Evolutionary conservation across 345 rosid species (phyloP), one percentile per base, ranked within the genome.

Genomic region (Melastoma malabathricum): DNA sequence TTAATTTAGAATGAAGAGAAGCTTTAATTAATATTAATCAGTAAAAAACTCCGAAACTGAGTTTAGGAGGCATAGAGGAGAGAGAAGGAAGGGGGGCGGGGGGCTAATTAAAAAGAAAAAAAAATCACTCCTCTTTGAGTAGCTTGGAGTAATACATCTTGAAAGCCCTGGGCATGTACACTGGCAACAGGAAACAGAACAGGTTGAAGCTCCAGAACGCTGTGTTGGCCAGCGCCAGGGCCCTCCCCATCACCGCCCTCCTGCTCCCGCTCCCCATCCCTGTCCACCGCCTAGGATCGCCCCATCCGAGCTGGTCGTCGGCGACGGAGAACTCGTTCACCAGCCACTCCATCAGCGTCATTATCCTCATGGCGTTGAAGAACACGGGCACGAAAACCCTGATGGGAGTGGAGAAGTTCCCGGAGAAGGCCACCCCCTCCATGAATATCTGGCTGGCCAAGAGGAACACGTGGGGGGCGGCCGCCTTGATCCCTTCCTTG

Each of bases 201-300:
- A 92, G 80, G 76, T 92, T 92, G 71, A 75, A 88, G 72, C 89
- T 64, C 97, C 97, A 81, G 17, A 92, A 48, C 14, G 72, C 95
- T 71, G 79, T 59, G 47, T 92, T 90, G 16, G 79, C 81, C 61
- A 64, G 60, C 13, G 89, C 93, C 17, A 86, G 80, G 15, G 52
- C 70, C 64, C 81, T 74, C 0, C 97, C 98, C 51, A 67, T 58
- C 14, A 39, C 55, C 31, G 81, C 7, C 56, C 96, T 65, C 75
- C 74, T 43, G 31, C 31, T 27, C 31, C 31, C 31, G 6, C 31
- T 15, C 63, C 59, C 10, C 84, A 65, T 38, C 72, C 75, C 8
- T 54, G 48, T 17, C 22, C 43, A n/a, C 52, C 64, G 6, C 52
- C 51, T 27, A 27, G 31, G 31, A 27, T 27, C 31, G 3, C 31